Evolutionary conservation across 441 rosid species (phyloP), one percentile per base, ranked within the genome.

Genomic region (Populus hybrid): DNA sequence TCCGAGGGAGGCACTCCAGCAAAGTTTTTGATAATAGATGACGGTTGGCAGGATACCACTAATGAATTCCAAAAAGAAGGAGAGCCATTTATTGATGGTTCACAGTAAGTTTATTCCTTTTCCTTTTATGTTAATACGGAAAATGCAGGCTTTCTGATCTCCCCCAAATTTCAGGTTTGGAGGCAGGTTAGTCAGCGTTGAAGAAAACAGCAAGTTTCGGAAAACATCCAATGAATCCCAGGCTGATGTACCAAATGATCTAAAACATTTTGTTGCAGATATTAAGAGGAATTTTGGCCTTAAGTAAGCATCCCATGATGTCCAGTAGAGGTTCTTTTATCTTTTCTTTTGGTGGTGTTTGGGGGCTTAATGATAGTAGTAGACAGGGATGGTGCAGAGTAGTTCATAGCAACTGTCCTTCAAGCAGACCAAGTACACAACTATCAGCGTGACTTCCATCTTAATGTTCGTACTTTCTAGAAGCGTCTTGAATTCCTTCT

Each of bases 1-100:
- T 87, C 87, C 2, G 70, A 85, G 67, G 93, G 90, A 78, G 90
- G 91, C 73, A 87, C 89, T 59, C 90, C 90, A 10, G 87, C 90
- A 75, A 88, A 73, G 86, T 82, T 90, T 69, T 88, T 94, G 38
- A 77, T 94, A 23, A 92, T 94, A 66, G 94, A 94, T 35, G 98
- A 94, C 66, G 97, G 97, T 23, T 94, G 98, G 98, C 96, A 92
- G 77, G 86, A 97, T 10, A 87, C 90, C 36, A 78, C 83, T 12
- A 93, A 82, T 38, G 98, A 87, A 79, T 89, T 86, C 76, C 92
- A 85, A 57, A 85, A 81, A 68, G 87, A 79, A 73, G 90, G 87
- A 67, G 89, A 87, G 81, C 85, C 88, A 30, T 69, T 68, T 75
- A 72, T 86, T 69, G 92, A 89, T 23, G 90, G 88, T n/a, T 78